These are phyloP conservation scores for Eutrema yunnanense DNA, from an alignment of 345 rosid genomes.

Conservation along the genomic window DNA sequence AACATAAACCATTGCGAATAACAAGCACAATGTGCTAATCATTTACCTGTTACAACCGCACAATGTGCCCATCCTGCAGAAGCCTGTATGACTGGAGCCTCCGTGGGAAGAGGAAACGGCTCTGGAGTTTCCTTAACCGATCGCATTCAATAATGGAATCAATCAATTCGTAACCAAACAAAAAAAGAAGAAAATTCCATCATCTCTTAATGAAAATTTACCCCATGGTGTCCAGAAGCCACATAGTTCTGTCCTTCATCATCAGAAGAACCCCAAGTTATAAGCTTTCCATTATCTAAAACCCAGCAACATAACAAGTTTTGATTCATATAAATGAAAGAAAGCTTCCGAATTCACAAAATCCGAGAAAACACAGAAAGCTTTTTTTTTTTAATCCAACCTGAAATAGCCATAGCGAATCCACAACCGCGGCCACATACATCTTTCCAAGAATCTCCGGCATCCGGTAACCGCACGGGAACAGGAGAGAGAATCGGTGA, in stretches of 20 bases:
- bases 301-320: neutral
- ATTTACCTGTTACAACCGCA: constrained; percentile 52
- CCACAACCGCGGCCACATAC: constrained; percentile 86
- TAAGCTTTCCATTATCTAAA: constrained; percentile 63
- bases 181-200: constrained; percentile 7
- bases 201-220: constrained; percentile 29
- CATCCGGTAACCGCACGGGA: constrained; percentile 29
- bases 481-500: constrained; percentile 55
- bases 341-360: neutral
- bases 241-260: constrained; percentile 69
- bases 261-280: constrained; percentile 79
- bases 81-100: constrained; percentile 50
- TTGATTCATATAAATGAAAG: neutral
- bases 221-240: constrained; percentile 84
- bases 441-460: constrained; percentile 59
- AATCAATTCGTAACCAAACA: constrained; percentile 4
- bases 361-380: neutral
- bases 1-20: neutral
- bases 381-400: constrained; percentile 16
- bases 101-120: constrained; percentile 59
- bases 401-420: constrained; percentile 81
- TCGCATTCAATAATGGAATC: constrained; percentile 6
- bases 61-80: constrained; percentile 92
- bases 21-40: neutral
- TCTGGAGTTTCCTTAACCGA: constrained; percentile 68